A percentile compares a stretch with the other conserved stretches of the same genome.
Evolutionary conservation across 352 stramenopile species (phyloP).

Genomic region (Elongisporangium senticosum): DNA sequence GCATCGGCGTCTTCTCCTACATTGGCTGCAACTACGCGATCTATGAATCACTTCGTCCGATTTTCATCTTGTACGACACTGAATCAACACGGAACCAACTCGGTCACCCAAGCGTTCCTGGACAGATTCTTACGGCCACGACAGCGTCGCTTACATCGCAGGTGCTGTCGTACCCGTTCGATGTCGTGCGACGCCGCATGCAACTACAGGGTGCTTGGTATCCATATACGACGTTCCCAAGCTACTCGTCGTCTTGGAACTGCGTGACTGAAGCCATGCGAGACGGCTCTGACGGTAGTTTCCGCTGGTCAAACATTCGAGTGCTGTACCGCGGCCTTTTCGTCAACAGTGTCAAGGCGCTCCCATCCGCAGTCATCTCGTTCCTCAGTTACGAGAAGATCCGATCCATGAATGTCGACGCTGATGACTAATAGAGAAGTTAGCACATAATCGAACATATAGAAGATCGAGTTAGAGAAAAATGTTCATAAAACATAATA

Average conservation of each 20-base stretch:
- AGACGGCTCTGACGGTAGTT: conserved; percentile 8
- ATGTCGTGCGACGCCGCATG: conserved; percentile 72
- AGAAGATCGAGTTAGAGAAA: too few relatives aligned
- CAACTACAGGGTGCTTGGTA: conserved; percentile 74
- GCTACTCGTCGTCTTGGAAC: conserved; percentile 67
- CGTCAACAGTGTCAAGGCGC: conserved; percentile 62
- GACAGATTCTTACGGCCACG: conserved; percentile 74
- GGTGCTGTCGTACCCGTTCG: conserved; percentile 74
- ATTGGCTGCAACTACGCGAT: conserved; percentile 82
- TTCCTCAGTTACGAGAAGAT: conserved; percentile 83
- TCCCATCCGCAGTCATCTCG: conserved; percentile 68
- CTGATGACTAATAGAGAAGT: conserved; percentile 21
- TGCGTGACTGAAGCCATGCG: conserved; percentile 50
- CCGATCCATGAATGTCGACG: conserved; percentile 36
- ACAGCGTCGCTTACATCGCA: conserved; percentile 67
- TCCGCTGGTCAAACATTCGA: conserved; percentile 13
- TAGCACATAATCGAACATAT: too few relatives aligned
- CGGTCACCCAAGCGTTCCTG: conserved; percentile 59
- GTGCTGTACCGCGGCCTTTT: conserved; percentile 73
- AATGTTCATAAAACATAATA: too few relatives aligned
- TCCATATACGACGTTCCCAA: conserved; percentile 49
- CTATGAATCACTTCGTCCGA: conserved; percentile 77
- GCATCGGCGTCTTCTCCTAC: conserved; percentile 73
- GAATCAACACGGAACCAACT: conserved; percentile 45
- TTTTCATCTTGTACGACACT: conserved; percentile 75